phyloP scores from a whole-genome alignment of 352 stramenopile genomes.

The Phytophthora cryptogea region DNA sequence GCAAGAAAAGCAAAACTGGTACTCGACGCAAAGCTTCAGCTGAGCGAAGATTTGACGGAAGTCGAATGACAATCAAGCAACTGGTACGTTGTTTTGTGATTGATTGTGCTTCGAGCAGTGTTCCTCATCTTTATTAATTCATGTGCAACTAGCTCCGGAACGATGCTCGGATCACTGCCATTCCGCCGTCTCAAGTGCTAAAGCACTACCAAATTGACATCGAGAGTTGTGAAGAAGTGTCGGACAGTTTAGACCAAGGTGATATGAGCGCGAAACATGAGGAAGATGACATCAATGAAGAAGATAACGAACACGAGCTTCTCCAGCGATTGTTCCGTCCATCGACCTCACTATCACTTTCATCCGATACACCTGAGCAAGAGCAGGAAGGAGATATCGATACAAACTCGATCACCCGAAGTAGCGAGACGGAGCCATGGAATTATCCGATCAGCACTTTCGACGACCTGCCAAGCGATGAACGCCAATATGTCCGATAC shows the following conservation, averaged over 20 bases:
- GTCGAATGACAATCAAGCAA: slow-evolving; percentile 69
- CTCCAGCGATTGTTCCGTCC: slow-evolving; percentile 37
- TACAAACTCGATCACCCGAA: slow-evolving; percentile 1
- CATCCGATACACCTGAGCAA: neutral
- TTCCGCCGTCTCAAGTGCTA: slow-evolving; percentile 44
- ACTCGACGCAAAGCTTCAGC: neutral
- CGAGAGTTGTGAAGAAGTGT: slow-evolving; percentile 34
- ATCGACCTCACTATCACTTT: neutral
- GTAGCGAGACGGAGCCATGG: slow-evolving; percentile 46
- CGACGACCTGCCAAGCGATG: slow-evolving; percentile 57
- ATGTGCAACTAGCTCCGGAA: slow-evolving; percentile 37
- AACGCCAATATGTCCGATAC: slow-evolving; percentile 67
- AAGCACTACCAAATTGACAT: slow-evolving; percentile 62
- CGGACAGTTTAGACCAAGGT: neutral
- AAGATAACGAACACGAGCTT: slow-evolving; percentile 23
- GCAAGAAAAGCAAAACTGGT: neutral
- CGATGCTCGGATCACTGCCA: slow-evolving; percentile 44
- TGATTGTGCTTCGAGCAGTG: neutral
- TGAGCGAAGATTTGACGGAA: slow-evolving; percentile 55
- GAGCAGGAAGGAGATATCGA: neutral
- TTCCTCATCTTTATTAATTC: neutral
- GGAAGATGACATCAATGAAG: slow-evolving; percentile 7
- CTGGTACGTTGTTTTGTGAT: slow-evolving; percentile 31
- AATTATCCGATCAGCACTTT: slow-evolving; percentile 73
- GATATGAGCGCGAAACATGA: neutral